Evolutionary conservation across 2,329 filamentous ascomycete species (phyloP), one percentile per base, ranked within the genome.

Genomic region (Aspergillus fischeri): DNA sequence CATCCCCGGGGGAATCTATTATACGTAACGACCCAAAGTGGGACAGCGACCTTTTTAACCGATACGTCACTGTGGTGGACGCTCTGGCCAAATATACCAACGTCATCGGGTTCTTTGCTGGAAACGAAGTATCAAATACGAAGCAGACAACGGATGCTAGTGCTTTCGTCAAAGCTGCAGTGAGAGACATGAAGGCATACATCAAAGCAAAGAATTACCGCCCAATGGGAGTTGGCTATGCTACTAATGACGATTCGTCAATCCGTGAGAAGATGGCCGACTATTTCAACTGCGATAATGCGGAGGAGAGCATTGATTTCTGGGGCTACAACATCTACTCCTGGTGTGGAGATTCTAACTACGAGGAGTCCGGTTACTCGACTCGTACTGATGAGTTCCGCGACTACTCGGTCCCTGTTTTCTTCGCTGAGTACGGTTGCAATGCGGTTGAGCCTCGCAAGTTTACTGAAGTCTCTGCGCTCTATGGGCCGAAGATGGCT

Each of bases 301-400:
- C 84, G 60, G 78, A 81, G n/a, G 75, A 77, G 67, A 75, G 89
- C 60, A 95, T 97, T 64, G 94, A 97, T 76, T 97, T 94, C 81
- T 97, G 91, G 91, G 93, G 93, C 58, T 97, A 97, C 87, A 97
- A 97, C 81, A 95, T 97, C 78, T 97, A 97, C 84, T 95, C 91
- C 47, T 97, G 93, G 93, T 97, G 93, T 74, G 93, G 92, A 64
- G 75, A 92, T 68, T 95, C 89, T 71, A 86, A 80, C 66, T 93
- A 89, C 79, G 72, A 81, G 38, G 73, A 82, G 60, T 96, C 93
- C 2, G 90, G 91, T 52, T 97, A 91, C 77, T 81, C 87, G 61
- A 81, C 85, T 59, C 88, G 92, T 74, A 91, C 91, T 64, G 76
- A 89, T 61, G 92, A 96, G 78, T 97, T 96, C 80, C 76, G 81